Evolutionary conservation across 2,329 filamentous ascomycete genomes (phyloP).

Genomic region (Arthrobotrys entomopaga): DNA sequence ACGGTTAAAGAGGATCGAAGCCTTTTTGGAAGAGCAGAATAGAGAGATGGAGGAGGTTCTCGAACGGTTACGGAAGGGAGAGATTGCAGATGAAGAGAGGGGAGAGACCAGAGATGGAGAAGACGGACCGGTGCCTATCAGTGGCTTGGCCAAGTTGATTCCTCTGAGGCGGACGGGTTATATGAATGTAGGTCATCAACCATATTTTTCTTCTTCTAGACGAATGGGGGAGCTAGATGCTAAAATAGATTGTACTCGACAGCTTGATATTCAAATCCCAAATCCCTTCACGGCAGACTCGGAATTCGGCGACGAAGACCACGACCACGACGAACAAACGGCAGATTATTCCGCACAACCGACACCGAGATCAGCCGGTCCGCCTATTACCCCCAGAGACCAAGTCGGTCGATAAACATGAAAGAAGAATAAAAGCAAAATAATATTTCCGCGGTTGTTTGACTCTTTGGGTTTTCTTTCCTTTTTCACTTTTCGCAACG

Average conservation of each 20-base stretch:
- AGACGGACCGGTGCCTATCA: slow-evolving; percentile 66
- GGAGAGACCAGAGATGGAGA: slow-evolving; percentile 64
- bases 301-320: slow-evolving; percentile 43
- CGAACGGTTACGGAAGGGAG: slow-evolving; percentile 58
- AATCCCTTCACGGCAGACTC: slow-evolving; percentile 67
- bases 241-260: slow-evolving; percentile 58
- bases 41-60: slow-evolving; percentile 71
- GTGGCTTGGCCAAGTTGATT: slow-evolving; percentile 74
- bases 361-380: slow-evolving; percentile 31
- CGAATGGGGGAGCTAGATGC: slow-evolving; percentile 2
- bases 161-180: slow-evolving; percentile 84
- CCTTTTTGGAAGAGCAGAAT: slow-evolving; percentile 90
- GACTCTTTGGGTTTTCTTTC: neutral
- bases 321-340: slow-evolving; percentile 44
- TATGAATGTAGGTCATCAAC: slow-evolving; percentile 72
- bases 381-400: slow-evolving; percentile 35
- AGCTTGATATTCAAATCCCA: slow-evolving; percentile 84
- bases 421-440: neutral
- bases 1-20: slow-evolving; percentile 75
- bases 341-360: slow-evolving; percentile 48
- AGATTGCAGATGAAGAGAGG: slow-evolving; percentile 30
- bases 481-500: slow-evolving; percentile 1
- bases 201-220: slow-evolving; percentile 4
- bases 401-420: slow-evolving; percentile 26
- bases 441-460: neutral